A percentile compares a stretch with the other conserved stretches of the same genome.
These are phyloP conservation scores for Gossypium schwendimanii DNA, from an alignment of 441 rosid genomes.

Conservation along the genomic window DNA sequence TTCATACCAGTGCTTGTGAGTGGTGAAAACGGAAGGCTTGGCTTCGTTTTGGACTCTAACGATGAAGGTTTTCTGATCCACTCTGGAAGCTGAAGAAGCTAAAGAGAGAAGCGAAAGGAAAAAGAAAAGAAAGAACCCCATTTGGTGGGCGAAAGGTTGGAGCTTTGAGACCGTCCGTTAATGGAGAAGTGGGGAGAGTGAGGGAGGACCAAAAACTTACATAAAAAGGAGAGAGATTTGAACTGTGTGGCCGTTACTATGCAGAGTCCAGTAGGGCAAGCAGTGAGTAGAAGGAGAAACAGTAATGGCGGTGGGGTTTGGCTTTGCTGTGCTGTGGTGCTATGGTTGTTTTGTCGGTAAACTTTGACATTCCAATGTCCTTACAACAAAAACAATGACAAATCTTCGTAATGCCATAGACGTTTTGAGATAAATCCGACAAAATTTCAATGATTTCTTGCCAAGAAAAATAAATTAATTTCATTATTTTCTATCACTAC, in stretches of 20 bases:
- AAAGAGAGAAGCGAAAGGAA: constrained; percentile 12
- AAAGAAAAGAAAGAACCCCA: constrained; percentile 23
- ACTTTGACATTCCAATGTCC: not conserved
- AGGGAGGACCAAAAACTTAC: not conserved
- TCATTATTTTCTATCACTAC: too few species aligned
- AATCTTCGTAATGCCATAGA: not conserved
- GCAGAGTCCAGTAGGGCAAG: not conserved
- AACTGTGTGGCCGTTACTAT: not conserved
- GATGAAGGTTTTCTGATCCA: constrained; percentile 48
- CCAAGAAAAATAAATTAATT: not conserved
- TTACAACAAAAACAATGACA: not conserved
- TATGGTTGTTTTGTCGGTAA: not conserved
- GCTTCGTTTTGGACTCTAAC: constrained; percentile 54
- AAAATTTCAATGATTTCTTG: not conserved
- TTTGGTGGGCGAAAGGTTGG: not conserved
- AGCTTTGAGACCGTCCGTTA: not conserved
- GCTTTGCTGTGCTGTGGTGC: not conserved
- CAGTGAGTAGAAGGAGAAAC: not conserved
- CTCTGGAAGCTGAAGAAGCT: constrained; percentile 34
- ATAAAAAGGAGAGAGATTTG: constrained; percentile 5
- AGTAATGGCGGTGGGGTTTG: not conserved
- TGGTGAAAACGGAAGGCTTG: constrained; percentile 72
- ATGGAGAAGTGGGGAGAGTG: not conserved
- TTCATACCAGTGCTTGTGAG: constrained; percentile 70
- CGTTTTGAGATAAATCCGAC: not conserved